A percentile compares a stretch with the other conserved stretches of the same genome.
Evolutionary conservation across 441 rosid genomes (phyloP).

Genomic region (Arabidopsis hybrid): DNA sequence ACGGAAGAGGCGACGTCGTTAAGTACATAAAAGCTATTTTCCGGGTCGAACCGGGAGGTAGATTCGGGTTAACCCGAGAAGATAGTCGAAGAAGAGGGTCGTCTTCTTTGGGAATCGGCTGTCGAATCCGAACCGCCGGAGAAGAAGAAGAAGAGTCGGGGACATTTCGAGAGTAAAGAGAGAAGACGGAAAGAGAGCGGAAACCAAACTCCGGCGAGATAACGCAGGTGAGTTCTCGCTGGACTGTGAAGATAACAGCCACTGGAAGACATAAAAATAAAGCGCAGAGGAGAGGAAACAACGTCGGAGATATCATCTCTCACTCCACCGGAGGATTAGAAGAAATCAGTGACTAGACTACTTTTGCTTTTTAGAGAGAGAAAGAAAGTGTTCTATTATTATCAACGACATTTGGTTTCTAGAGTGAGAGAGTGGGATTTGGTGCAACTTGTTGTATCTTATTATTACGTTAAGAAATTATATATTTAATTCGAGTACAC

Average conservation of each 20-base stretch:
- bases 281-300: slow-evolving; percentile 63
- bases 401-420: neutral
- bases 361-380: slow-evolving; percentile 31
- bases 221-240: slow-evolving; percentile 39
- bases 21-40: slow-evolving; percentile 78
- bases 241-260: slow-evolving; percentile 58
- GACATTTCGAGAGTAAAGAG: slow-evolving; percentile 34
- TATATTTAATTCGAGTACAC: slow-evolving; percentile 13
- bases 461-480: slow-evolving; percentile 8
- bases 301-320: slow-evolving; percentile 65
- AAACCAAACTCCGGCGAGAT: slow-evolving; percentile 38
- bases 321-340: slow-evolving; percentile 3
- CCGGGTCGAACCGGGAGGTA: slow-evolving; percentile 44
- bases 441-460: slow-evolving; percentile 28
- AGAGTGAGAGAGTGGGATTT: slow-evolving; percentile 45
- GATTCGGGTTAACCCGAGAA: slow-evolving; percentile 51
- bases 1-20: slow-evolving; percentile 67
- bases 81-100: slow-evolving; percentile 54
- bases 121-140: slow-evolving; percentile 24
- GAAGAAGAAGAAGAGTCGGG: slow-evolving; percentile 26
- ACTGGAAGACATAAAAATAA: slow-evolving; percentile 66
- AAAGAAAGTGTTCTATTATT: neutral
- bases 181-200: slow-evolving; percentile 42
- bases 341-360: slow-evolving; percentile 25
- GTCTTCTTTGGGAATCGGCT: slow-evolving; percentile 53